These are phyloP conservation scores for Huntiella abstrusa DNA, from an alignment of 2,329 filamentous ascomycete genomes.

Conservation along the genomic window DNA sequence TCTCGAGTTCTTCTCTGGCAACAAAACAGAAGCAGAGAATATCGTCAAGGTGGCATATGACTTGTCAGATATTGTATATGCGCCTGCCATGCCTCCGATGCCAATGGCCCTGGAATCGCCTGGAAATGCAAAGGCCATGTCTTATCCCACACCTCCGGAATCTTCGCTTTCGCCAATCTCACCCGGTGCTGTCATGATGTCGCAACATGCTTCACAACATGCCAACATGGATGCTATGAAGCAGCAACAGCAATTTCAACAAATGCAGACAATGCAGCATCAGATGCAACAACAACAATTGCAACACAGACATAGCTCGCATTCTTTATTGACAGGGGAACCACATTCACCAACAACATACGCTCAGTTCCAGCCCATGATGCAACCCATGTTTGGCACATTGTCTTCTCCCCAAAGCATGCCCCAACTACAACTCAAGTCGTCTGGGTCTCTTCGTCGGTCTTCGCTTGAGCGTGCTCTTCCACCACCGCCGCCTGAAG, in stretches of 20 bases:
- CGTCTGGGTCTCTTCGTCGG: conserved; percentile 14
- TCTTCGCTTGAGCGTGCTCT: conserved; percentile 18
- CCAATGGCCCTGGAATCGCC: conserved; percentile 14
- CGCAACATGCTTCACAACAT: conserved; percentile 18
- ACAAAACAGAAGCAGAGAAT: conserved; percentile 35
- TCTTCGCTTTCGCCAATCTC: conserved; percentile 15
- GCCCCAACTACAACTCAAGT: conserved; percentile 18
- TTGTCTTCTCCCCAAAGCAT: conserved; percentile 7
- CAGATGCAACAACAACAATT: conserved; percentile 15
- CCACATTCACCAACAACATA: conserved; percentile 15
- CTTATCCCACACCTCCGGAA: conserved; percentile 14
- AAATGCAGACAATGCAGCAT: conserved; percentile 14
- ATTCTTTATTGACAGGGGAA: conserved; percentile 14
- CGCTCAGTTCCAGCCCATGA: conserved; percentile 18
- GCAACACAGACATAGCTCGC: conserved; percentile 7
- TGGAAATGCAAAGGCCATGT: conserved; percentile 14
- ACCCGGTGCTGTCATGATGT: conserved; percentile 10
- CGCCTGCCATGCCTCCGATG: conserved; percentile 11
- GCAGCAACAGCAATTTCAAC: conserved; percentile 13
- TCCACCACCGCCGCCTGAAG: conserved; percentile 16
- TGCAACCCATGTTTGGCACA: conserved; percentile 13
- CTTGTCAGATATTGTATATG: conserved; percentile 28
- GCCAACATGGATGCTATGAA: conserved; percentile 16
- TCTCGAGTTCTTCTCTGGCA: conserved; percentile 44
- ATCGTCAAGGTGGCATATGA: conserved; percentile 41